Conservation (phyloP, 257 asterid species). For the Paulownia fortunei region DNA sequence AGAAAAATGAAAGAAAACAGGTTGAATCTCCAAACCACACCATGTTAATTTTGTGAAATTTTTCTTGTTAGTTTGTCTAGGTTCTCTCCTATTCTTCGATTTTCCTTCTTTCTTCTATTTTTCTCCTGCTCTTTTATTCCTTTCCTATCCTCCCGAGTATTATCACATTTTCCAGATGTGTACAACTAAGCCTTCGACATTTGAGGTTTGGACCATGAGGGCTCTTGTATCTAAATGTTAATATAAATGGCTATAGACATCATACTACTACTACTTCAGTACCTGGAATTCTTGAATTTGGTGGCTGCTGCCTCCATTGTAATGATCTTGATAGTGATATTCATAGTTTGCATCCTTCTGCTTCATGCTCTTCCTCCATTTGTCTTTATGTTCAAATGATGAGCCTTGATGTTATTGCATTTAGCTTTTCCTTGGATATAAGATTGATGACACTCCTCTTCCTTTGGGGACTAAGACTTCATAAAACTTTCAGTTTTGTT, state of each 20-base stretch:
- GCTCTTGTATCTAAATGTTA: slow-evolving; percentile 24
- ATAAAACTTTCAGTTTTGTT: too few species aligned
- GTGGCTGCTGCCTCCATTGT: neutral
- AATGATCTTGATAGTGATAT: neutral
- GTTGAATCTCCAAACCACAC: slow-evolving; percentile 14
- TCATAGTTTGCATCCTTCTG: neutral
- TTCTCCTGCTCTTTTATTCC: too few species aligned
- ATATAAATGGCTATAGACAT: slow-evolving; percentile 25
- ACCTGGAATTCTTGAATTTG: neutral
- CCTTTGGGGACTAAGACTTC: too few species aligned
- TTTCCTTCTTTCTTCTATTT: too few species aligned
- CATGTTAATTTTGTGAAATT: slow-evolving; percentile 19
- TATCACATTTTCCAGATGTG: neutral
- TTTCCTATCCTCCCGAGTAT: neutral
- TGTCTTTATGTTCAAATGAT: neutral
- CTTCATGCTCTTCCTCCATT: neutral
- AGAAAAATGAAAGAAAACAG: neutral
- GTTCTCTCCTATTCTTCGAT: neutral
- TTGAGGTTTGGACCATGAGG: neutral
- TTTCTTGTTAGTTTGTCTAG: neutral
- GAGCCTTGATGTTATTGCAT: neutral
- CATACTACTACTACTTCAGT: neutral
- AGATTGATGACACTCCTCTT: too few species aligned
- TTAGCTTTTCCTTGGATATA: too few species aligned
- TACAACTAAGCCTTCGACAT: neutral